Evolutionary conservation across 1,284 basidiomycete genomes (phyloP).

Genomic region (Cutaneotrichosporon cavernicola): DNA sequence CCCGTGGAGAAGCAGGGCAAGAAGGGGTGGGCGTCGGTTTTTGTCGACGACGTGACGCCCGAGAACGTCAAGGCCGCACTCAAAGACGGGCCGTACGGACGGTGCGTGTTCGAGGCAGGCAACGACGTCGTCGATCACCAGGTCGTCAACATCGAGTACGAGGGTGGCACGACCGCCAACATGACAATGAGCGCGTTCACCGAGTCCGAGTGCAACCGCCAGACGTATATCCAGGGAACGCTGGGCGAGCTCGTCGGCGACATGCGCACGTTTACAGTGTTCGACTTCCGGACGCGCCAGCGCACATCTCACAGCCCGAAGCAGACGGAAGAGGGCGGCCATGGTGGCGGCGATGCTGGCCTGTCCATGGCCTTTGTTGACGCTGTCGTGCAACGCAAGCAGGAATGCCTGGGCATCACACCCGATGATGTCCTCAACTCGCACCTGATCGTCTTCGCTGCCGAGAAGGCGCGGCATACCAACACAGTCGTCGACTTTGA

Average conservation of each 20-base stretch:
- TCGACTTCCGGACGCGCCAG: slow-evolving; percentile 65
- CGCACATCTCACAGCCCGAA: slow-evolving; percentile 59
- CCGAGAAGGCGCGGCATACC: slow-evolving; percentile 68
- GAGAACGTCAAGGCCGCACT: slow-evolving; percentile 70
- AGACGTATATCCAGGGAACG: slow-evolving; percentile 74
- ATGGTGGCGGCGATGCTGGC: slow-evolving; percentile 77
- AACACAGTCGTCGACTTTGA: slow-evolving; percentile 63
- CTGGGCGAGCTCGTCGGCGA: slow-evolving; percentile 80
- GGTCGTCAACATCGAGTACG: slow-evolving; percentile 79
- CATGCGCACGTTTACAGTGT: slow-evolving; percentile 69
- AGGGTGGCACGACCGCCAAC: slow-evolving; percentile 69
- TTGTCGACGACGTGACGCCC: slow-evolving; percentile 67
- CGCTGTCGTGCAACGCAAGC: slow-evolving; percentile 62
- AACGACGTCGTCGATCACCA: slow-evolving; percentile 82
- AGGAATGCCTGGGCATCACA: slow-evolving; percentile 63
- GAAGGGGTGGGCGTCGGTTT: slow-evolving; percentile 35
- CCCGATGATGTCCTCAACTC: slow-evolving; percentile 68
- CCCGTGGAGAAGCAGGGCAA: slow-evolving; percentile 7
- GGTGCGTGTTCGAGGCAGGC: slow-evolving; percentile 74
- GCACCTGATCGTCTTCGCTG: slow-evolving; percentile 79
- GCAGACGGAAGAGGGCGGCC: slow-evolving; percentile 62
- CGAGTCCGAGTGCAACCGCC: slow-evolving; percentile 66
- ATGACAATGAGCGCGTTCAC: slow-evolving; percentile 67
- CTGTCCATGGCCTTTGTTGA: slow-evolving; percentile 69
- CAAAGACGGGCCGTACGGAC: slow-evolving; percentile 67